phyloP scores from a whole-genome alignment of 2,329 filamentous ascomycete species.

The Phialophora tarda region DNA sequence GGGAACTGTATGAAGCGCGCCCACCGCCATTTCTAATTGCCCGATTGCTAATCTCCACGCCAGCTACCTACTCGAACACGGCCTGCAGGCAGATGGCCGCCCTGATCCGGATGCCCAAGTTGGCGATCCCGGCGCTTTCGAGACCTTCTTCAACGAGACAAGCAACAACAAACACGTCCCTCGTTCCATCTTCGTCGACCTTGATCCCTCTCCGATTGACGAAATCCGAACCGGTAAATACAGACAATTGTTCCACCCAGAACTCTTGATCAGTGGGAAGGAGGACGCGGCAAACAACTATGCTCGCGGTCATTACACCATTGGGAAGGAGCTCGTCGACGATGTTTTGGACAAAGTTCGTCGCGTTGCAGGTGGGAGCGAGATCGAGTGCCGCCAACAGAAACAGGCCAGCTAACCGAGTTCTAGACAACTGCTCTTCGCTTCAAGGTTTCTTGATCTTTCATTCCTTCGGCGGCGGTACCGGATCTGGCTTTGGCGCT shows the following conservation, averaged over 20 bases:
- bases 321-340: conserved; percentile 70
- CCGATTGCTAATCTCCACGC: conserved; percentile 31
- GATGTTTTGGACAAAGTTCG: conserved; percentile 68
- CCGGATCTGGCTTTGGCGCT: conserved; percentile 70
- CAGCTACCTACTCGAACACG: conserved; percentile 69
- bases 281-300: conserved; percentile 74
- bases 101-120: conserved; percentile 61
- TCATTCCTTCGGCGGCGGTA: conserved; percentile 72
- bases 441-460: conserved; percentile 72
- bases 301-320: conserved; percentile 71
- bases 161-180: conserved; percentile 69
- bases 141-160: conserved; percentile 72
- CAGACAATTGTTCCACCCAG: conserved; percentile 69
- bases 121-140: conserved; percentile 62
- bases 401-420: conserved; percentile 29
- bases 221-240: conserved; percentile 69
- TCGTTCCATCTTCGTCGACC: conserved; percentile 69
- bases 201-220: conserved; percentile 70
- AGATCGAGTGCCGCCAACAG: neutral
- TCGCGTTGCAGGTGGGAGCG: conserved; percentile 62
- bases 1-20: conserved; percentile 65
- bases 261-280: conserved; percentile 70
- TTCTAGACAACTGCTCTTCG: conserved; percentile 66
- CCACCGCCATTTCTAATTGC: conserved; percentile 42
- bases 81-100: conserved; percentile 65